Base-by-base conservation (phyloP, 1,284 basidiomycete genomes). In the Naganishia liquefaciens region DNA sequence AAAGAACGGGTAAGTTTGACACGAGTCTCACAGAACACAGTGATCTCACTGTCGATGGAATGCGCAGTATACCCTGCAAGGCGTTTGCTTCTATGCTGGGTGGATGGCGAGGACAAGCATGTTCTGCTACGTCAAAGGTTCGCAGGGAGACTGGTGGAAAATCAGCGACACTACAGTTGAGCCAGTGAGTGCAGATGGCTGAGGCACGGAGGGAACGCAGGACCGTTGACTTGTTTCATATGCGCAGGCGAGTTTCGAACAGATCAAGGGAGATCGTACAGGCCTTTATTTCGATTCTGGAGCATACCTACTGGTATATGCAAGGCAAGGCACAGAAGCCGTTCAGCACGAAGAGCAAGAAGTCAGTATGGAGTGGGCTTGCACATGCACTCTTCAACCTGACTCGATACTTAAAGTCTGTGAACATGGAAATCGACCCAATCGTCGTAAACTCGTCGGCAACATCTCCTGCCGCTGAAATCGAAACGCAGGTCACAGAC, bases 51-150 rank as follows among this genome's bases (percentile, higher is more conserved):
- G 21, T 33, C 33, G 3, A 40, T 2, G 17, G 13, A 40, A 19
- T 17, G 11, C 21, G 15, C 39, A 60, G 57, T 60, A 60, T n/a
- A 60, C 44, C 3, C 11, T 60, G 46, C 46, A 46, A 13, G 57
- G 57, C 19, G 57, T 60, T 17, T 60, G 57, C 40, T 60, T 60
- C 57, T 60, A 60, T 17, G 46, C 57, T 25, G 57, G 57, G 6
- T 60, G 57, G 57, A 60, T 60, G 21, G 57, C 57, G 5, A 60
- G 57, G 46, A 60, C 57, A 23, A 60, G 57, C 25, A 60, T 60
- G 57, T 60, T 50, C 21, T 60, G 57, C 43, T 60, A 60, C n/a
- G 46, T 60, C n/a, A 49, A 37, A 50, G 28, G 46, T 13, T n/a
- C 37, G 27, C 33, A 25, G 2, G 57, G 19, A 9, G 33, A 33